Evolutionary conservation across 2,329 filamentous ascomycete species (phyloP).

Genomic region (Aureobasidium pullulans): DNA sequence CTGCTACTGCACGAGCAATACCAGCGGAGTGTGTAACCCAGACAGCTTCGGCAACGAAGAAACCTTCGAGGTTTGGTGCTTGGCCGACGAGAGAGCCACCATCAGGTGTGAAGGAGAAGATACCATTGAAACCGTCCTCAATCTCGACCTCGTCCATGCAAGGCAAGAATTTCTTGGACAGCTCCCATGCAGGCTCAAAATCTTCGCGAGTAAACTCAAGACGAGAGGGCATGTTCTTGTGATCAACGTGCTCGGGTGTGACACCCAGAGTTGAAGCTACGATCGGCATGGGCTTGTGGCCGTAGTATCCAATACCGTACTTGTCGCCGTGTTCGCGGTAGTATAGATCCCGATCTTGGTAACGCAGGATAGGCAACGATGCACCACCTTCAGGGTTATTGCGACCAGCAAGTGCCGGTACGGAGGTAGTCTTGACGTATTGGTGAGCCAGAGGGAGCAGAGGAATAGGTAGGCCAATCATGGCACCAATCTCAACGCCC

Average conservation of each 20-base stretch:
- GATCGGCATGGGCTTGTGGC: conserved; percentile 55
- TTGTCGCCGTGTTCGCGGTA: conserved; percentile 58
- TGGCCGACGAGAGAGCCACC: conserved; percentile 54
- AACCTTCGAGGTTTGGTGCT: conserved; percentile 51
- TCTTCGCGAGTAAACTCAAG: conserved; percentile 53
- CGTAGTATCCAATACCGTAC: conserved; percentile 58
- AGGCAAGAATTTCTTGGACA: conserved; percentile 49
- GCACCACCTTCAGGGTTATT: conserved; percentile 44
- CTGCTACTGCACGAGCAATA: conserved; percentile 53
- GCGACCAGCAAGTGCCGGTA: conserved; percentile 38
- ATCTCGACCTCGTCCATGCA: conserved; percentile 44
- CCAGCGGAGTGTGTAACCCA: conserved; percentile 62
- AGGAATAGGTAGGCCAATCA: conserved; percentile 52
- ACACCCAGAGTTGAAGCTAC: conserved; percentile 47
- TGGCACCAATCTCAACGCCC: conserved; percentile 57
- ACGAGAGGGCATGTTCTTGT: conserved; percentile 57
- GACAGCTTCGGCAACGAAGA: conserved; percentile 58
- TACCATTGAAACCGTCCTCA: conserved; percentile 56
- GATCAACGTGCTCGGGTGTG: conserved; percentile 48
- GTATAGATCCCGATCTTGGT: conserved; percentile 58
- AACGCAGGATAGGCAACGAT: conserved; percentile 50
- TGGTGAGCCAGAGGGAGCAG: conserved; percentile 56
- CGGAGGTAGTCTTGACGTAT: conserved; percentile 54
- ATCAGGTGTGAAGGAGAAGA: conserved; percentile 60
- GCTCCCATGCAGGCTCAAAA: conserved; percentile 54